Evolutionary conservation across 2,329 filamentous ascomycete species (phyloP), one percentile per base, ranked within the genome.

Genomic region (Aspergillus transmontanensis): DNA sequence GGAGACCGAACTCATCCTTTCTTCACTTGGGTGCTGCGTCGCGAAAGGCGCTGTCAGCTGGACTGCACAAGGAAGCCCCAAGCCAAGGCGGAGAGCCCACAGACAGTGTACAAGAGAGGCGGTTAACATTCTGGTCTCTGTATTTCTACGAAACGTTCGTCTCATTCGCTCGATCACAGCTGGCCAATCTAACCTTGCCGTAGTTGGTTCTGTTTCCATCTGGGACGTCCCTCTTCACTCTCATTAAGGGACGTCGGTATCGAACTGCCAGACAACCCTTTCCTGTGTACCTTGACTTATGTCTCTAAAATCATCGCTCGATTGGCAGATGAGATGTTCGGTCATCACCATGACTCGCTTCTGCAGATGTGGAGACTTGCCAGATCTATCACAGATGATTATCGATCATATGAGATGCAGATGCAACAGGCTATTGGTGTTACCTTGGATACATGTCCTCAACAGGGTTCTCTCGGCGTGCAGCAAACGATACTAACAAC

Each of bases 141-240:
- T 82, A 76, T 64, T 73, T 79, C 30, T 82, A 77, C 67, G 80
- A 82, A 71, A 81, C 75, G 80, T 82, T 53, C 4, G 76, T 66
- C 21, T 14, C 26, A 12, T 21, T 23, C 28, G 28, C 14, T n/a
- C 16, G 30, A 32, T 51, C 16, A n/a, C 30, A 51, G 2, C 28
- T 11, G 48, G 9, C 28, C 19, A 12, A 39, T n/a, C 57, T 62
- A 57, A 64, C 32, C n/a, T 12, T 2, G 0, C 2, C 14, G 3
- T 23, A 82, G 80, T 6, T 82, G 80, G 80, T 75, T 77, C 34
- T 81, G 79, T 57, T 81, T 82, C 57, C 78, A 80, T 19, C 65
- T 79, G 0, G 80, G 80, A 1, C 75, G 81, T 12, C 80, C 80
- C 2, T 79, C 73, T 53, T 79, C 79, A 0, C 67, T 82, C 2